Percentiles rank a stretch among this genome's conserved stretches.
phyloP scores from a whole-genome alignment of 2,329 filamentous ascomycete species.

The Cercospora janseana region DNA sequence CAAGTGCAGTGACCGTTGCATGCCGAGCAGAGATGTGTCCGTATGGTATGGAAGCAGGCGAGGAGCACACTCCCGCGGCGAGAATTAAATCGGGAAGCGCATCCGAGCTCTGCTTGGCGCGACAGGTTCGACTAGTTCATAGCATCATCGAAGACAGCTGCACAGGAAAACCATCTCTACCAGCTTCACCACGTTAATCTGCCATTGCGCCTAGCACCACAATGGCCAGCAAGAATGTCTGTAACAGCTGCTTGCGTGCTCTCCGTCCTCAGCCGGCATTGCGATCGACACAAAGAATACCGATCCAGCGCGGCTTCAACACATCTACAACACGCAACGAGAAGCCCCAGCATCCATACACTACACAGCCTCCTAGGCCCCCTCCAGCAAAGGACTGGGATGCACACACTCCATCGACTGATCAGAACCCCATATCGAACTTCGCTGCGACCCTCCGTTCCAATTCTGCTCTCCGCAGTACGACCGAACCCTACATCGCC shows the following conservation, averaged over 20 bases:
- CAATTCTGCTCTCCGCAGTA: constrained; percentile 37
- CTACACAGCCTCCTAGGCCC: constrained; percentile 16
- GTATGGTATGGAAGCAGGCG: not conserved
- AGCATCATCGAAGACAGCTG: constrained; percentile 5
- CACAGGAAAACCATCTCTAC: not conserved
- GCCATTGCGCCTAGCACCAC: not conserved
- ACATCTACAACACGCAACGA: constrained; percentile 13
- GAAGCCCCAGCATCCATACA: constrained; percentile 14
- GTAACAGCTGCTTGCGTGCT: constrained; percentile 28
- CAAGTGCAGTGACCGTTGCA: not conserved
- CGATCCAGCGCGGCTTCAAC: constrained; percentile 6
- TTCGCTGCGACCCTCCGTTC: constrained; percentile 31
- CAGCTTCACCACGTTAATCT: not conserved
- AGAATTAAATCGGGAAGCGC: not conserved
- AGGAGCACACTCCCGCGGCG: constrained; percentile 3
- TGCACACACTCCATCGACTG: constrained; percentile 12
- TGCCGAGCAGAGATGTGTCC: too few species aligned
- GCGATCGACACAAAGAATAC: constrained; percentile 1
- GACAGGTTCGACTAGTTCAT: constrained; percentile 1
- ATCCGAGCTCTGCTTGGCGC: constrained; percentile 1
- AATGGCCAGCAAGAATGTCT: constrained; percentile 30
- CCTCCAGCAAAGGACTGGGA: constrained; percentile 18
- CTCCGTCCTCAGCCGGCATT: constrained; percentile 21
- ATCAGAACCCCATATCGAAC: constrained; percentile 23
- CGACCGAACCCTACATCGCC: constrained; percentile 70